Evolutionary conservation across 495 filamentous ascomycete species (phyloP), one percentile per base, ranked within the genome.

Genomic region (Penicillium cataractarum): DNA sequence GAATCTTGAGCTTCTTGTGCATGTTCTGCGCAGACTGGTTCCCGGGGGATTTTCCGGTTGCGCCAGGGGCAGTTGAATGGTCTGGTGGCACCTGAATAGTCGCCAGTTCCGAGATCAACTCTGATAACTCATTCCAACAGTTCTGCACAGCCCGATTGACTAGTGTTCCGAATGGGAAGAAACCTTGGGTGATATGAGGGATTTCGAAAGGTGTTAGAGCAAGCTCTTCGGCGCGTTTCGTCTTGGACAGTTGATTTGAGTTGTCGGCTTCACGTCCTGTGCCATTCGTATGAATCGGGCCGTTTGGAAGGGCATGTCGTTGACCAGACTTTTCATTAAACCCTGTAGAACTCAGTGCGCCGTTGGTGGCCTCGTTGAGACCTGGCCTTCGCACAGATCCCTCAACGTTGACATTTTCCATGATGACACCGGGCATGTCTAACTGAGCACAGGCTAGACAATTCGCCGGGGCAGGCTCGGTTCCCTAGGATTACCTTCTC

Each of bases 121-220:
- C 88, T 17, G 80, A 81, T 8, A 98, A 81, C 57, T 87, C 86
- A 60, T 89, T 90, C 75, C 89, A 93, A 46, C 90, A 91, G 74
- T 91, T 87, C 71, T 97, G 92, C 31, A 88, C 88, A 13, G 94
- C 83, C 58, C 95, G 86, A 55, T 83, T 82, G 49, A 97, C 80
- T 24, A 99, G 76, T 39, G 80, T 81, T 17, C 84, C 82, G 29
- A 97, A 78, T 4, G 90, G 87, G 27, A 91, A 78, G 64, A 90
- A 96, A 29, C 87, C 86, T 58, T 87, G 76, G 0, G 90, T 90
- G 59, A 97, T 90, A 63, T 96, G 92, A 51, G 82, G 77, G 21
- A 98, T 85, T 67, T 94, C 89, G 35, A 92, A 91, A 0, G 89
- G 88, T 5, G 58, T 49, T 3, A 54, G 40, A 31, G 32, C 57